Base-by-base conservation (phyloP, 73 alveolate genomes). In the Stentor coeruleus region DNA sequence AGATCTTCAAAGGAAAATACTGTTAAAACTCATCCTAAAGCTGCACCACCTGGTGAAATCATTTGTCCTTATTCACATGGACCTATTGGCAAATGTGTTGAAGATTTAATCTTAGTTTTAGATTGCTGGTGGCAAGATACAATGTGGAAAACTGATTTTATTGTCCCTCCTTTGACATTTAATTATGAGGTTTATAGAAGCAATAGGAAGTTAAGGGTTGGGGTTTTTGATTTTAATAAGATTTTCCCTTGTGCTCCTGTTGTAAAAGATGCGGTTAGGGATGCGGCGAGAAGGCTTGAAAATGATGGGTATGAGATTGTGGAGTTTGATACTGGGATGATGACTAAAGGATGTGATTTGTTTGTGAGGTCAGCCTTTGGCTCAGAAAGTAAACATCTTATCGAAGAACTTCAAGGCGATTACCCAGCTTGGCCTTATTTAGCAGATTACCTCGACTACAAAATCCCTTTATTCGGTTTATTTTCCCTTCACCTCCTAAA, bases 11-110 rank as follows among this genome's bases (percentile, higher is more conserved):
- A 39, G n/a, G 15, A 30, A 38, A 95, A 93, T 11, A 82, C 77
- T 35, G 37, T 31, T 11, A 75, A 88, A n/a, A 2, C 81, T 30
- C 40, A 72, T 42, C 15, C 31, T 2, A 59, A 40, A 6, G 2
- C 14, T 57, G 20, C 58, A 36, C 58, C 36, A 37, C 77, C 77
- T 15, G 14, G 35, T 30, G 30, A 76, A n/a, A 38, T 60, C 28
- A 74, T 84, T 36, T 38, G 39, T 31, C 36, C 3, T 39, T n/a
- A n/a, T n/a, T 37, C 87, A 31, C 33, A 81, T 74, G 96, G 93
- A 15, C 93, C 91, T n/a, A 26, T 90, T 3, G 91, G 89, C 31
- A 75, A 89, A 39, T 73, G 91, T 14, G 93, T 84, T 77, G 89
- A 87, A 76, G 95, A 90, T 81, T 40, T 87, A 26, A n/a, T n/a